Conservation (phyloP, 2,329 filamentous ascomycete species). For the Hypoxylon sp. region DNA sequence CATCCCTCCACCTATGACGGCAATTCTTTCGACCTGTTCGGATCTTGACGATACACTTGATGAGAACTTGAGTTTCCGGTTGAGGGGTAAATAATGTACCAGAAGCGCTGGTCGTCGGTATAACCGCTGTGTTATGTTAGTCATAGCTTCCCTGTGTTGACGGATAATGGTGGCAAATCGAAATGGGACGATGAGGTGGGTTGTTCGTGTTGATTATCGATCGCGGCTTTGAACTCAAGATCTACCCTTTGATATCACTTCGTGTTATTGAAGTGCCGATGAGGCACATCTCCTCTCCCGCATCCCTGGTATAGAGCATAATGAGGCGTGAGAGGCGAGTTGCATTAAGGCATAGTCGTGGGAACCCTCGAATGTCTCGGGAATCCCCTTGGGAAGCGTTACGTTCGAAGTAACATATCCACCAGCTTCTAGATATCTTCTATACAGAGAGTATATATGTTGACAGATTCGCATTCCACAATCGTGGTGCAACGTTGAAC, state of each 20-base stretch:
- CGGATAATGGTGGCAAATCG: not conserved
- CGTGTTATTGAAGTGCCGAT: too few species aligned
- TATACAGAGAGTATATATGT: not conserved
- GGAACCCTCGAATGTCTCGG: not conserved
- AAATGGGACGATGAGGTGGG: not conserved
- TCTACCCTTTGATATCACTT: too few species aligned
- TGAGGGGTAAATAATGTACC: too few species aligned
- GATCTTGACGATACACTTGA: not conserved
- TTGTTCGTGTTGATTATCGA: too few species aligned
- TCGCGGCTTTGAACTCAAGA: too few species aligned
- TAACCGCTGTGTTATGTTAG: not conserved
- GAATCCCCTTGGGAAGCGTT: not conserved
- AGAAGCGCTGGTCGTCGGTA: too few species aligned
- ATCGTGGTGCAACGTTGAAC: slow-evolving; percentile 8
- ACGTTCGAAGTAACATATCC: slow-evolving; percentile 11
- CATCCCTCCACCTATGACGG: slow-evolving; percentile 19
- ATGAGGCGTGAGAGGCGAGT: slow-evolving; percentile 1
- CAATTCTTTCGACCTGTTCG: slow-evolving; percentile 10
- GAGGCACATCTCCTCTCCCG: too few species aligned
- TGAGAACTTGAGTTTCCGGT: not conserved
- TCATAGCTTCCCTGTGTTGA: not conserved
- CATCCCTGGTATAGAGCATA: too few species aligned
- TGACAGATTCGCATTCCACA: not conserved
- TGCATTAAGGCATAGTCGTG: slow-evolving; percentile 3
- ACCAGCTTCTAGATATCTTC: not conserved